phyloP scores from a whole-genome alignment of 345 rosid genomes.

The Conringia planisiliqua region DNA sequence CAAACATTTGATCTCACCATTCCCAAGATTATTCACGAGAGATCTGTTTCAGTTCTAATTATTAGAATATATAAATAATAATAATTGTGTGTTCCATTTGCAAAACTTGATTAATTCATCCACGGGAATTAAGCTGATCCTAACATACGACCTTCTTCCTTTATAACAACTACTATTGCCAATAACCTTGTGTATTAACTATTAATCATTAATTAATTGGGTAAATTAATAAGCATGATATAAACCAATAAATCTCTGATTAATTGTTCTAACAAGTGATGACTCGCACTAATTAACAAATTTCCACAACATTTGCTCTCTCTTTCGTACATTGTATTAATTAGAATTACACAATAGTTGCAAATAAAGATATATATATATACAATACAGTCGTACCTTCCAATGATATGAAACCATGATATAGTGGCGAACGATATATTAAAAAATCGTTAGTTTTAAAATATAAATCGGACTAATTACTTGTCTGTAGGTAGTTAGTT shows the following conservation, averaged over 20 bases:
- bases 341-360: background rate
- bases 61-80: background rate
- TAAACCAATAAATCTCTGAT: background rate
- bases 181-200: background rate
- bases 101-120: background rate
- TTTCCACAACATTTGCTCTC: background rate
- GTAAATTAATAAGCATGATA: background rate
- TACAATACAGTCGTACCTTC: background rate
- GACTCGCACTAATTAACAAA: background rate
- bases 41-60: conserved; percentile 8
- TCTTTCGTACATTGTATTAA: background rate
- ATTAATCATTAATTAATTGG: background rate
- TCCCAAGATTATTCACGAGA: conserved; percentile 1
- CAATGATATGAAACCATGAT: conserved; percentile 16
- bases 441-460: background rate
- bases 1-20: background rate
- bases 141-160: background rate
- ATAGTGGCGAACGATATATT: conserved; percentile 10
- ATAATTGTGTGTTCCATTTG: background rate
- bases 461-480: conserved; percentile 3
- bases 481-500: conserved; percentile 28
- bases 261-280: background rate
- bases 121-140: conserved; percentile 11
- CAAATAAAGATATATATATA: background rate
- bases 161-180: background rate